Conservation (phyloP, 306 rosid genomes). For the Castanea mollissima region DNA sequence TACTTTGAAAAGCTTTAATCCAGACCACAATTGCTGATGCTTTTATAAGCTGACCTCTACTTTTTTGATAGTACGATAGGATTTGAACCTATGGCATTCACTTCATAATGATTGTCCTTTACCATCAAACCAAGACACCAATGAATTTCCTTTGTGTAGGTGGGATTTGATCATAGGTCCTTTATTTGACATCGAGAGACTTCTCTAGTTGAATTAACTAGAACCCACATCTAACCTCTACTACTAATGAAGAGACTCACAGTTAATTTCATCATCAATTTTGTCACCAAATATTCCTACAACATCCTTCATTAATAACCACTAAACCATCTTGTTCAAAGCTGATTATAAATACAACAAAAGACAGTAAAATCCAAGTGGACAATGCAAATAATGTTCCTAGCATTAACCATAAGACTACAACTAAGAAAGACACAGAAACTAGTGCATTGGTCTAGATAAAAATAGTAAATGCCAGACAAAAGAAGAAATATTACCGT, state of each 20-base stretch:
- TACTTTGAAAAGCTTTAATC: not conserved
- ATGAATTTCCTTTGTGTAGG: too few species aligned
- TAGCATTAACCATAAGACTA: not conserved
- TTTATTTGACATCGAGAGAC: too few species aligned
- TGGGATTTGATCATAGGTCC: too few species aligned
- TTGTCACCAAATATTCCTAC: not conserved
- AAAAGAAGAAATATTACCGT: slow-evolving; percentile 46
- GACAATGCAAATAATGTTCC: not conserved
- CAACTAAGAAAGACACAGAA: not conserved
- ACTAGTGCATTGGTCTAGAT: slow-evolving; percentile 1
- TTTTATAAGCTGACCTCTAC: not conserved
- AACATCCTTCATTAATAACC: not conserved
- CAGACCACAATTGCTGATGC: not conserved
- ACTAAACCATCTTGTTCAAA: not conserved
- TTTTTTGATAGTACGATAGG: not conserved
- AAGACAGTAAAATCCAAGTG: not conserved
- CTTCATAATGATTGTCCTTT: too few species aligned
- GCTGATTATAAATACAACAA: not conserved
- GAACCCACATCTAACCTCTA: too few species aligned
- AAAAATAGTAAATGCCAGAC: slow-evolving; percentile 5
- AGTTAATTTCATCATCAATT: not conserved
- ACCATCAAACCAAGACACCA: too few species aligned
- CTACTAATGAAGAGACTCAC: too few species aligned
- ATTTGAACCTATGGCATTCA: too few species aligned
- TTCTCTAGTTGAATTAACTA: too few species aligned